Conservation (phyloP, 2,329 filamentous ascomycete species). For the Trichophyton rubrum region DNA sequence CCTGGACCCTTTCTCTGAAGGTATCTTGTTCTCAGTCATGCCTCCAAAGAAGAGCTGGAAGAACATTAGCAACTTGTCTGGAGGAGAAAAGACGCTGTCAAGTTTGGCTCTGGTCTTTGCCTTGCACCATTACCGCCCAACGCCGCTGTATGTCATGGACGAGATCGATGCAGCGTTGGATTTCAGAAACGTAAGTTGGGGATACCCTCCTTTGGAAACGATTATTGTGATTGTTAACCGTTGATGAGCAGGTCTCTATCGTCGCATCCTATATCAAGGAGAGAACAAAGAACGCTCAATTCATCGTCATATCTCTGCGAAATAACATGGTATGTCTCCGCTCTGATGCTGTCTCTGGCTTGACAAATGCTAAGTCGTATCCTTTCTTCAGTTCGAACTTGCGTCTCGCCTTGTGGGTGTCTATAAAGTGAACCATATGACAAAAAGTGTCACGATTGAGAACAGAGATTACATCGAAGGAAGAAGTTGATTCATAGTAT, state of each 20-base stretch:
- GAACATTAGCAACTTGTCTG: conserved; percentile 91
- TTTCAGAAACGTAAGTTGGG: conserved; percentile 80
- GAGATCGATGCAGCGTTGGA: conserved; percentile 97
- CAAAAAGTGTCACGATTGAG: conserved; percentile 81
- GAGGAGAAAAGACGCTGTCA: conserved; percentile 93
- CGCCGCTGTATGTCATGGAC: conserved; percentile 97
- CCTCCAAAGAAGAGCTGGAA: conserved; percentile 99
- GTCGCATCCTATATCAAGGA: conserved; percentile 99
- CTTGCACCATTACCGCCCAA: conserved; percentile 94
- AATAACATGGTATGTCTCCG: conserved; percentile 68
- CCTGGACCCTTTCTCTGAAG: conserved; percentile 90
- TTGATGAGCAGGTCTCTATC: conserved; percentile 62
- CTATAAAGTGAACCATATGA: conserved; percentile 99
- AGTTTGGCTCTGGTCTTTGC: conserved; percentile 95
- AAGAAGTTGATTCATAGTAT: background rate
- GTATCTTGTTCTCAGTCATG: conserved; percentile 96
- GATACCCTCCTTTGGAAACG: background rate
- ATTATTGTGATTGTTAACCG: conserved; percentile 9
- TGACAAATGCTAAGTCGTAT: background rate
- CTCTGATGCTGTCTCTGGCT: background rate
- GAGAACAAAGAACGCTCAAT: conserved; percentile 96
- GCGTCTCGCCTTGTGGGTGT: conserved; percentile 91
- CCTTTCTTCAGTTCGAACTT: conserved; percentile 59
- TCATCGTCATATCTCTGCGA: conserved; percentile 91
- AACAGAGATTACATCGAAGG: conserved; percentile 59